Evolutionary conservation across 345 rosid genomes (phyloP).

Genomic region (Rhizophora mangle): DNA sequence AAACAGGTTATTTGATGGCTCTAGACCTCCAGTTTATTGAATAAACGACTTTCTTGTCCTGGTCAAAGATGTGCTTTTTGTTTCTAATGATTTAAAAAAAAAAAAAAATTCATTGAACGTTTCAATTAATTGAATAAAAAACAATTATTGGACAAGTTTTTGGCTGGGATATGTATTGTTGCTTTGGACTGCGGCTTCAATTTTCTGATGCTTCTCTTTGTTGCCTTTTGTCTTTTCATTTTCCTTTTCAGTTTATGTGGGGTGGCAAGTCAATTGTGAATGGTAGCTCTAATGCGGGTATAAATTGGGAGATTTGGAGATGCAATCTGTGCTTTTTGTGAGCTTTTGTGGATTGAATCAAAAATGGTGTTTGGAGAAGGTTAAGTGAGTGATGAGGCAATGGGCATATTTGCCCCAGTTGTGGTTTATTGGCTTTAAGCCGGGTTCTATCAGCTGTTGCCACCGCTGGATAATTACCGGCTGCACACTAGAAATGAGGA

Average conservation of each 20-base stretch:
- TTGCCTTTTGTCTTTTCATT: neutral
- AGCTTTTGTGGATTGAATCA: conserved; percentile 4
- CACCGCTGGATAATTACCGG: conserved; percentile 48
- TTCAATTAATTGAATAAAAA: too few species aligned
- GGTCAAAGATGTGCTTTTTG: too few species aligned
- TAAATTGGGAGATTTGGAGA: conserved; percentile 6
- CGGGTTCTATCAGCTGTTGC: conserved; percentile 61
- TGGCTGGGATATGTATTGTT: neutral
- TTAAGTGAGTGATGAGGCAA: conserved; percentile 62
- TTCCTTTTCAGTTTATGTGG: conserved; percentile 17
- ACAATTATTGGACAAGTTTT: too few species aligned
- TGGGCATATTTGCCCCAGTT: conserved; percentile 71
- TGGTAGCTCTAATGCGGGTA: conserved; percentile 17
- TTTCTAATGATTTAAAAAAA: too few species aligned
- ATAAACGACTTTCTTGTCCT: too few species aligned
- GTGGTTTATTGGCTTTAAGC: conserved; percentile 68
- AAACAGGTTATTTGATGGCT: too few species aligned
- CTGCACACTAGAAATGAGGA: conserved; percentile 58
- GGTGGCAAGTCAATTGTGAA: neutral
- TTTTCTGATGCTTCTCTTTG: neutral
- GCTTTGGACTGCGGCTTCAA: neutral
- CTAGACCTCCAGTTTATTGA: too few species aligned
- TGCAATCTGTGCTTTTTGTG: neutral
- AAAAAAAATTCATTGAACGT: too few species aligned
- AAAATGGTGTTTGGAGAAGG: conserved; percentile 72